A percentile compares a stretch with the other conserved stretches of the same genome.
Conservation (phyloP, 2,329 filamentous ascomycete species). For the Aspergillus pseudoviridinutans region DNA sequence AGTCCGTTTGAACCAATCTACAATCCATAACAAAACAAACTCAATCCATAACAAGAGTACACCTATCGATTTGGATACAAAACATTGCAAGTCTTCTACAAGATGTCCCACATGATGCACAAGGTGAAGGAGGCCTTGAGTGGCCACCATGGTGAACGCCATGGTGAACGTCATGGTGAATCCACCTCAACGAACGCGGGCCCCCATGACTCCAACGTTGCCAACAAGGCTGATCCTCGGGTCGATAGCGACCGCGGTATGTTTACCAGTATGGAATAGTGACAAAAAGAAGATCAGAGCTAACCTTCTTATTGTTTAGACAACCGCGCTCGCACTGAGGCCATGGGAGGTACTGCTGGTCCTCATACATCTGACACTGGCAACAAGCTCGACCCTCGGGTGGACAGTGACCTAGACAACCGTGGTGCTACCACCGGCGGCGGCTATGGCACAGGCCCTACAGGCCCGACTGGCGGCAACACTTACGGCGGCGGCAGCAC, state of each 20-base stretch:
- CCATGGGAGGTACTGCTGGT: not conserved
- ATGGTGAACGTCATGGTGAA: slow-evolving; percentile 21
- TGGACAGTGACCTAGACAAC: not conserved
- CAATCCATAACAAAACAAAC: not conserved
- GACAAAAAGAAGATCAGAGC: not conserved
- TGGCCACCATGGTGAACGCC: slow-evolving; percentile 25
- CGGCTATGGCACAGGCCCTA: no score
- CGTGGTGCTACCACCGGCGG: not conserved
- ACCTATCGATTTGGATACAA: not conserved
- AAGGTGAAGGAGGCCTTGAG: slow-evolving; percentile 44
- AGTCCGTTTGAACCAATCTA: not conserved
- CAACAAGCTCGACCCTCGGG: not conserved
- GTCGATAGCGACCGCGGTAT: slow-evolving; percentile 16
- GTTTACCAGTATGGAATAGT: not conserved
- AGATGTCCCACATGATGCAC: slow-evolving; percentile 42
- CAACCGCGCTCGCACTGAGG: slow-evolving; percentile 7
- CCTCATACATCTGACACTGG: not conserved
- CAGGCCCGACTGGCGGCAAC: no score
- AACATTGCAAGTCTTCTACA: slow-evolving; percentile 10
- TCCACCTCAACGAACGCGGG: not conserved
- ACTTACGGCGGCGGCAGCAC: no score
- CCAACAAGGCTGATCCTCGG: slow-evolving; percentile 19
- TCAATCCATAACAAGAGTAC: not conserved
- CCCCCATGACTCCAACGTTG: slow-evolving; percentile 10
- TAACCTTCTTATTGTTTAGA: not conserved